Conservation (phyloP, 768 basidiomycete genomes). For the Coprinopsis cinerea region DNA sequence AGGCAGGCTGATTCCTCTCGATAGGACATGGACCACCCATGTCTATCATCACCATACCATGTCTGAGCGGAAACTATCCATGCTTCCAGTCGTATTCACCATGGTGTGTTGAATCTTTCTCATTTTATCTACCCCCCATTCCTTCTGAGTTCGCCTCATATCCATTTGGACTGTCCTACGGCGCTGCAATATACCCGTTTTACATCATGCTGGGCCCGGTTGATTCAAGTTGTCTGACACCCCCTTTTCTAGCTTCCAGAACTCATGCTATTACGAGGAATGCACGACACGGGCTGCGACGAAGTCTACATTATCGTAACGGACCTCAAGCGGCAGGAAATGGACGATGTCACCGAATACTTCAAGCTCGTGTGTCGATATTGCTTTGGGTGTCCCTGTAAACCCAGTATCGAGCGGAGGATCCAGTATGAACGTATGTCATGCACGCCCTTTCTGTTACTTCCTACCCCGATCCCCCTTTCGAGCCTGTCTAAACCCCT, state of each 20-base stretch:
- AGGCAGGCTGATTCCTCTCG: conserved; percentile 69
- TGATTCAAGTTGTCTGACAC: not conserved
- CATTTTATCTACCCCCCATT: not conserved
- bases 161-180: too few relatives aligned
- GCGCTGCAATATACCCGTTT: not conserved
- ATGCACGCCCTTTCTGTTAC: conserved; percentile 4
- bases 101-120: conserved; percentile 44
- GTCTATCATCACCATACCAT: conserved; percentile 75
- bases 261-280: conserved; percentile 72
- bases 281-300: conserved; percentile 77
- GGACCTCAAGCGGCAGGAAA: conserved; percentile 71
- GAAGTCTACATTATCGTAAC: conserved; percentile 77
- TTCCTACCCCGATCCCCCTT: not conserved
- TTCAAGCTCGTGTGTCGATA: conserved; percentile 68
- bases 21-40: conserved; percentile 78
- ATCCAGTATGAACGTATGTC: conserved; percentile 69
- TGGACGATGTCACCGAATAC: conserved; percentile 77
- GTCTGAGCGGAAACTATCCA: conserved; percentile 63
- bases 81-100: conserved; percentile 78
- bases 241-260: conserved; percentile 54
- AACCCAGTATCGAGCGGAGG: conserved; percentile 58
- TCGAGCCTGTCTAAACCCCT: conserved; percentile 7
- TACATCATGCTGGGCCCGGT: not conserved
- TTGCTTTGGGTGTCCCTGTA: conserved; percentile 55
- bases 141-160: not conserved